A percentile compares a stretch with the other conserved stretches of the same genome.
These are phyloP conservation scores for Peronosclerospora sorghi DNA, from an alignment of 352 stramenopile genomes.

Conservation along the genomic window DNA sequence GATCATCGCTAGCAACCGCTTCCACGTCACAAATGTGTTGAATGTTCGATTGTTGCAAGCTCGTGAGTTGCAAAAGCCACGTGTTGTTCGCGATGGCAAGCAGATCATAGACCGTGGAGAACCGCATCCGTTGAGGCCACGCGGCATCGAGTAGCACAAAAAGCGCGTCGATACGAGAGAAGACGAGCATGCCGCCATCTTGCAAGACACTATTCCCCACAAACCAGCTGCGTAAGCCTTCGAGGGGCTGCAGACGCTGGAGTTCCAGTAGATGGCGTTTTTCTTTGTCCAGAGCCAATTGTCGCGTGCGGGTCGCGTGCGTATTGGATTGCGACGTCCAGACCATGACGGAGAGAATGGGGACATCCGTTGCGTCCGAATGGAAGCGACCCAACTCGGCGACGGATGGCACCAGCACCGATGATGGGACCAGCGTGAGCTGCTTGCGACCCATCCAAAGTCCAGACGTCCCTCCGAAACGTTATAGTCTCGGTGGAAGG, in stretches of 20 bases:
- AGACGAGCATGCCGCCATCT: slow-evolving; percentile 49
- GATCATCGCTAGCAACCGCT: slow-evolving; percentile 21
- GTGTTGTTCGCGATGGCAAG: slow-evolving; percentile 32
- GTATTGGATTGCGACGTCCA: slow-evolving; percentile 26
- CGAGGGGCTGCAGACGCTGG: slow-evolving; percentile 51
- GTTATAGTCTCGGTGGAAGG: too few species aligned
- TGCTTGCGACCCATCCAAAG: slow-evolving; percentile 33
- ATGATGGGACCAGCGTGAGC: slow-evolving; percentile 40
- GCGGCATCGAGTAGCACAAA: slow-evolving; percentile 58
- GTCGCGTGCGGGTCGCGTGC: slow-evolving; percentile 23
- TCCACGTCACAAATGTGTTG: slow-evolving; percentile 51
- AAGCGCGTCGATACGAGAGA: slow-evolving; percentile 55
- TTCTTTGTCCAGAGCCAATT: slow-evolving; percentile 38
- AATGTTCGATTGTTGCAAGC: slow-evolving; percentile 23
- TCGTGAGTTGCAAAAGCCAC: slow-evolving; percentile 41
- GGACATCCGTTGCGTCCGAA: slow-evolving; percentile 36
- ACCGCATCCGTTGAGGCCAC: slow-evolving; percentile 35
- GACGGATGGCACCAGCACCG: slow-evolving; percentile 16
- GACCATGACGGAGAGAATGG: slow-evolving; percentile 35
- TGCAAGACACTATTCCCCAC: slow-evolving; percentile 58
- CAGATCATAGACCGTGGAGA: slow-evolving; percentile 49
- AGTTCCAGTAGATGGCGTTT: slow-evolving; percentile 40
- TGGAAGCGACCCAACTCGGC: slow-evolving; percentile 54
- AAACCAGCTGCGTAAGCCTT: slow-evolving; percentile 66
- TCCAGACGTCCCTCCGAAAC: too few species aligned